Base-by-base conservation (phyloP, 2,329 filamentous ascomycete species). In the Colletotrichum theobromicola region DNA sequence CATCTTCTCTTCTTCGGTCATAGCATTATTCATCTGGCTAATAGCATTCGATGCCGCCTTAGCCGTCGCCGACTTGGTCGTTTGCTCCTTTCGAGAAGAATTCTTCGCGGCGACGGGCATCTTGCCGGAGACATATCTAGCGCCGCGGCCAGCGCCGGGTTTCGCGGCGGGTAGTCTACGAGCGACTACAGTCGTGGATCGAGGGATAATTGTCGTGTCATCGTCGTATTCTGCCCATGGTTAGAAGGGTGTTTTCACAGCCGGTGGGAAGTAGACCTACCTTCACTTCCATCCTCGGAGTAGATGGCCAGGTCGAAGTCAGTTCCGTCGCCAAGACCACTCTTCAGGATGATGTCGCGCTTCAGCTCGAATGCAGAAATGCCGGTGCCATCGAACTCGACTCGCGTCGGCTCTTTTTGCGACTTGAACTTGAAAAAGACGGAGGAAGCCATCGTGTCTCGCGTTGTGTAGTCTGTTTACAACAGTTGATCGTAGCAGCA, bases 361-460 rank as follows among this genome's bases (percentile, higher is more conserved):
- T 99, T 99, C 82, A 99, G 90, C 83, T 99, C 97, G 86, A 98
- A 99, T 77, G 98, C 97, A 76, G 96, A 98, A 82, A 98, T 98
- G 85, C 95, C 95, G 80, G 96, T 98, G 82, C 97, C 97, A 86
- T 99, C 96, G 85, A 99, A 98, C 82, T 96, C 94, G 81, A 99
- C 95, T 82, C 96, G 93, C 72, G 95, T 95, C 75, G 95, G 95
- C 83, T 98, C 97, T 88, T 95, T 98, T 83, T 97, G 95, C 79
- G 96, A 98, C 88, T 98, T 98, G 93, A 99, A 99, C 88, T 98
- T 98, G 94, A 98, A 99, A 87, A 98, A 98, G 82, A 99, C 97
- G 78, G 96, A 98, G 72, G 97, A 98, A 83, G 95, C 92, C 96
- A 98, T 98, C 81, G 81, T 92, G 87, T 65, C 46, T 67, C 26